Evolutionary conservation across 163 green algal genomes (phyloP), one percentile per base, ranked within the genome.

Genomic region (Trebouxia gelatinosa): DNA sequence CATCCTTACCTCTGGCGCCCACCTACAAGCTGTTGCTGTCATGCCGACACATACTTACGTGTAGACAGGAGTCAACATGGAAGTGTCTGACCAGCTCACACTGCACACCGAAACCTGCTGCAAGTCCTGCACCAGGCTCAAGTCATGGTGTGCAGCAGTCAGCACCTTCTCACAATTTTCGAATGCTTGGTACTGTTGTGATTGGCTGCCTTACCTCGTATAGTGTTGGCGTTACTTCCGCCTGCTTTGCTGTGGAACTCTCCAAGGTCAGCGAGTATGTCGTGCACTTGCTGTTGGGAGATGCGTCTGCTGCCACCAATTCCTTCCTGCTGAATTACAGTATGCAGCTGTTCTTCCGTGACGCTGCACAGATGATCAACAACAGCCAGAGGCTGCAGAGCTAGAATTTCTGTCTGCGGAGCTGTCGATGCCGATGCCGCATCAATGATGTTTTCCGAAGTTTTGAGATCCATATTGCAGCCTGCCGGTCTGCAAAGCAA

Each of bases 1-100:
- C 88, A 70, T 94, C 90, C 26, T 78, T 59, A 26, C 90, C 90
- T 2, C 86, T 79, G 0, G 85, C 83, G 34, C 86, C 87, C 31
- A 93, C 70, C 85, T 89, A n/a, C n/a, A n/a, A n/a, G n/a, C n/a
- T n/a, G n/a, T n/a, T n/a, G n/a, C n/a, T n/a, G n/a, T n/a, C n/a
- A n/a, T n/a, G n/a, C n/a, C n/a, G n/a, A n/a, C n/a, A n/a, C n/a
- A n/a, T n/a, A n/a, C n/a, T n/a, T n/a, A n/a, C n/a, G n/a, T n/a
- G n/a, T n/a, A n/a, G n/a, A n/a, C n/a, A n/a, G n/a, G n/a, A n/a
- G n/a, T n/a, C n/a, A n/a, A n/a, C n/a, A n/a, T n/a, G n/a, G n/a
- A n/a, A n/a, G n/a, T n/a, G n/a, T n/a, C 75, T 70, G 54, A 86
- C 77, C 62, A 90, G 46, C 23, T 82, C 72, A 38, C 59, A 78